Evolutionary conservation across 257 asterid genomes (phyloP).

Genomic region (Striga asiatica): DNA sequence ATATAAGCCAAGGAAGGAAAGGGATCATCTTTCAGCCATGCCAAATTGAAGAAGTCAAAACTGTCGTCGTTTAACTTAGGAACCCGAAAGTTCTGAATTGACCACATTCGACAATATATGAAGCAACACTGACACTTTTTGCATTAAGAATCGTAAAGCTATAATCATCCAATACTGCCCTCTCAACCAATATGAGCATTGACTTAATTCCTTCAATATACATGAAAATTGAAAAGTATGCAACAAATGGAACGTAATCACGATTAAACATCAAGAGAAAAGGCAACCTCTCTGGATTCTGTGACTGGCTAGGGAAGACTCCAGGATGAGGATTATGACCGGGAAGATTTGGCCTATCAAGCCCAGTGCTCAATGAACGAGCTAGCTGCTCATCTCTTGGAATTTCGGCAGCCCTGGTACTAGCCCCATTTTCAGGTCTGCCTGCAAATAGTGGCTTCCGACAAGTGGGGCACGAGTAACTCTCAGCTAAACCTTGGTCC

Average conservation of each 20-base stretch:
- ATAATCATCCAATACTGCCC: not conserved
- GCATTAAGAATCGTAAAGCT: not conserved
- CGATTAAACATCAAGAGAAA: constrained; percentile 9
- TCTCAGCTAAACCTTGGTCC: constrained; percentile 74
- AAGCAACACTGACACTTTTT: too few relatives aligned
- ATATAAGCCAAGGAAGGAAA: too few relatives aligned
- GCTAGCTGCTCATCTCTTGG: constrained; percentile 81
- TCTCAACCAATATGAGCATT: not conserved
- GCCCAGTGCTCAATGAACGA: constrained; percentile 54
- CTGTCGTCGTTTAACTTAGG: not conserved
- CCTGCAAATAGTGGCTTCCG: constrained; percentile 69
- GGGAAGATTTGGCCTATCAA: constrained; percentile 49
- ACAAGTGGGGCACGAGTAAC: constrained; percentile 85
- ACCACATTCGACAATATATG: not conserved
- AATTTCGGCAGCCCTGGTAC: constrained; percentile 35
- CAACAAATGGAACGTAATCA: not conserved
- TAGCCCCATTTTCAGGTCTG: constrained; percentile 32
- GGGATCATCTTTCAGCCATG: not conserved
- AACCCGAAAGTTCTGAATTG: not conserved
- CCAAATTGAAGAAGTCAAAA: not conserved
- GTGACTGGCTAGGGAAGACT: constrained; percentile 44
- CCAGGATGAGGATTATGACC: constrained; percentile 41
- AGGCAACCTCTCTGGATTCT: constrained; percentile 48
- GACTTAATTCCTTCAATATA: not conserved
- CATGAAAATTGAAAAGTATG: not conserved